Conservation (phyloP, 2,329 filamentous ascomycete species). For the Trichoderma oligosporum region DNA sequence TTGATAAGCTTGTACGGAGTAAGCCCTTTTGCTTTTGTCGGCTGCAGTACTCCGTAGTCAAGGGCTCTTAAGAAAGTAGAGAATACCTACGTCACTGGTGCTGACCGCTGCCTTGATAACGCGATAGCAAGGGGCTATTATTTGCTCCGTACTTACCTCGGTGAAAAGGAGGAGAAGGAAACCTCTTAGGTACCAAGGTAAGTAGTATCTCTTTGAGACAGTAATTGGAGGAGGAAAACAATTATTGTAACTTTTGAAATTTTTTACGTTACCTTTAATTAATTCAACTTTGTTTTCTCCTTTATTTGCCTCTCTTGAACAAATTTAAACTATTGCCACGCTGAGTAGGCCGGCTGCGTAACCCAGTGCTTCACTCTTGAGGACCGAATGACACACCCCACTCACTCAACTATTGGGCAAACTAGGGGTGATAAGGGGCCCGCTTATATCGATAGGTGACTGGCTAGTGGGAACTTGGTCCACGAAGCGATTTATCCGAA, state of each 20-base stretch:
- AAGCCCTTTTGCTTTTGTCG: background rate
- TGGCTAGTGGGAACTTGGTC: background rate
- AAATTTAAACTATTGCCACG: background rate
- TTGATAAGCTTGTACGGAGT: background rate
- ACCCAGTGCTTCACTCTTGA: background rate
- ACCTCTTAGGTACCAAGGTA: too few species aligned
- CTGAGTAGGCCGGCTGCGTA: background rate
- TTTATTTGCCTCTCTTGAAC: slow-evolving; percentile 28
- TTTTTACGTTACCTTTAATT: too few species aligned
- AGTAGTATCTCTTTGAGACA: too few species aligned
- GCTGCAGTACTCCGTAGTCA: background rate
- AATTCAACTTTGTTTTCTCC: background rate
- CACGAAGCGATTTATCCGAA: slow-evolving; percentile 1
- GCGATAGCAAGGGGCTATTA: background rate
- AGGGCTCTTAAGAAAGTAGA: background rate
- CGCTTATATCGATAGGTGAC: slow-evolving; percentile 20
- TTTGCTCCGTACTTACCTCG: background rate
- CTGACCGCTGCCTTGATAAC: slow-evolving; percentile 12
- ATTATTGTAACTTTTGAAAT: too few species aligned
- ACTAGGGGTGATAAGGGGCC: slow-evolving; percentile 18
- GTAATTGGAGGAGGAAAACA: background rate
- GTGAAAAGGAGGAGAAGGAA: background rate
- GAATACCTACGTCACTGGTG: slow-evolving; percentile 13
- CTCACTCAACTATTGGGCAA: background rate
- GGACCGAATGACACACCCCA: slow-evolving; percentile 12